Base-by-base conservation (phyloP, 108 stramenopile species). In the Skeletonema menzelii region DNA sequence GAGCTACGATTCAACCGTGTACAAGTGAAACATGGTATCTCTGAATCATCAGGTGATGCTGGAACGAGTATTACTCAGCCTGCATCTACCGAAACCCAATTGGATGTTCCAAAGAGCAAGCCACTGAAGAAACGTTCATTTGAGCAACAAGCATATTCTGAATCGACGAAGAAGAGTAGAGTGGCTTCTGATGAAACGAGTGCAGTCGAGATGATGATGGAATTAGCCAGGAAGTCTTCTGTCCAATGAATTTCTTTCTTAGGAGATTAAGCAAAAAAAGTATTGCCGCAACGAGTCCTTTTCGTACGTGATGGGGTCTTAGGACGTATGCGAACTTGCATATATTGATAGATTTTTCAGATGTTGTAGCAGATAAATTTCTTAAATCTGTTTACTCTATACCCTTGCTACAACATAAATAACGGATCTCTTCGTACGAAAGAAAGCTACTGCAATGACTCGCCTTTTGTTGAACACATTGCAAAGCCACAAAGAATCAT, bases 1-100 rank as follows among this genome's bases (percentile, higher is more conserved):
- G 78, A 82, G 2, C 64, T 87, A 10, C 77, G 88, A 2, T 85
- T 91, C 55, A 62, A 42, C 14, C 49, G 65, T 57, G 49, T 83
- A 47, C 63, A 65, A 11, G 19, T 56, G 28, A 58, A 38, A 5
- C 24, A 72, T 15, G 37, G 56, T 42, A 10, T 6, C 10, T 58
- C 32, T 44, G 63, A 38, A 56, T 64, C 42, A 0, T 64, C 63
- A 49, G n/a, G 47, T 27, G 28, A 40, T 44, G 37, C 32, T 42
- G 27, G 49, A 24, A 27, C 58, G 0, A 47, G 60, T 22, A 28
- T 5, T 4, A 27, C 60, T 61, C 44, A 28, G 27, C 55, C 72
- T 15, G 56, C 63, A 35, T 72, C 61, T 12, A 49, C 55, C 15
- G 63, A 72, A 37, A 70, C 56, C 3, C 58, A 70, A 27, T 14